Evolutionary conservation across 192 early-diverging fungal genomes (phyloP).

Genomic region (Rhizophlyctis rosea): DNA sequence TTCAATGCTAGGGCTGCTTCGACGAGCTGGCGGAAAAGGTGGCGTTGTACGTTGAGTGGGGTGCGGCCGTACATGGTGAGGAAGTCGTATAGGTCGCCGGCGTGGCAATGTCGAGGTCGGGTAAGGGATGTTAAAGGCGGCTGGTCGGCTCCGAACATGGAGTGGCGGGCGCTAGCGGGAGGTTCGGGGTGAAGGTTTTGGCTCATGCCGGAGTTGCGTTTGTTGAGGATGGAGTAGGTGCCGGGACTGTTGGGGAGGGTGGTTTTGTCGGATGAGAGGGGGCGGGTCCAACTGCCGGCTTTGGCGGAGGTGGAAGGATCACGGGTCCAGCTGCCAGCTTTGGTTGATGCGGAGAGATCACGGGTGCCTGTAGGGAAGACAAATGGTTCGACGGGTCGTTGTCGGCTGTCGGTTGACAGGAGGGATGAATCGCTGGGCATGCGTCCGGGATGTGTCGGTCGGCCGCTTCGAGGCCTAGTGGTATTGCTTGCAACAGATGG

Average conservation of each 20-base stretch:
- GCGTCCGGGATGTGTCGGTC: no score
- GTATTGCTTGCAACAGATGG: no score
- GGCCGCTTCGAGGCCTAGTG: no score
- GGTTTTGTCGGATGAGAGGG: background rate
- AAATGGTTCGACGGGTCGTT: no score
- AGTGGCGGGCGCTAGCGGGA: background rate
- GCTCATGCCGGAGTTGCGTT: background rate
- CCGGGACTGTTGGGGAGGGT: background rate
- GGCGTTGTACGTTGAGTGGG: conserved; percentile 17
- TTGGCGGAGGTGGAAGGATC: no score
- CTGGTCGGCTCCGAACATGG: background rate
- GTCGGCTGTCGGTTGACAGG: no score
- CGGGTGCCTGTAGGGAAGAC: no score
- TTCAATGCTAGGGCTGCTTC: conserved; percentile 17
- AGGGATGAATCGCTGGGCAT: no score
- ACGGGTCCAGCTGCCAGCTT: no score
- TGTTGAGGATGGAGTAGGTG: background rate
- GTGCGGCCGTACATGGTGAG: conserved; percentile 26
- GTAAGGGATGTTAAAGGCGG: conserved; percentile 10
- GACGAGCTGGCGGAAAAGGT: conserved; percentile 26
- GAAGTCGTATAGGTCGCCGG: conserved; percentile 35
- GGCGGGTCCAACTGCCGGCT: background rate
- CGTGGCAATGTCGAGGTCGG: conserved; percentile 28
- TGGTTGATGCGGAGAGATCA: no score
- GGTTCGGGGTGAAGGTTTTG: background rate